phyloP scores from a whole-genome alignment of 129 eudicot species.

The Solidago caesia region DNA sequence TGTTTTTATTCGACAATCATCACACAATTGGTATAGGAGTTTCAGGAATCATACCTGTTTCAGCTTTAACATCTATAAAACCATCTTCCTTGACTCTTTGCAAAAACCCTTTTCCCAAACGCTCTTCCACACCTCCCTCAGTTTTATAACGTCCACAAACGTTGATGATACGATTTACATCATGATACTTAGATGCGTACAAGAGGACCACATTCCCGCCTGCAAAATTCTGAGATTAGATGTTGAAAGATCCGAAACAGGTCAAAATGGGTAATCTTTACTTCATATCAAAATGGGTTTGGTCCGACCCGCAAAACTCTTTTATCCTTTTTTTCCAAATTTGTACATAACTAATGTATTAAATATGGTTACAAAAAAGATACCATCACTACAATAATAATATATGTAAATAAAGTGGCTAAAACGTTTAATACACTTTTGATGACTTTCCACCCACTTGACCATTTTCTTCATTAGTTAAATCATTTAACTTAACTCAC shows the following conservation, averaged over 20 bases:
- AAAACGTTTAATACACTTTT: too few relatives aligned
- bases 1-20: not conserved
- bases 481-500: too few relatives aligned
- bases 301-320: not conserved
- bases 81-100: slow-evolving; percentile 60
- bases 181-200: slow-evolving; percentile 77
- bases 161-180: slow-evolving; percentile 52
- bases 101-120: slow-evolving; percentile 61
- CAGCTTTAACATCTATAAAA: slow-evolving; percentile 52
- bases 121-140: slow-evolving; percentile 57
- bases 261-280: not conserved
- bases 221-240: slow-evolving; percentile 23
- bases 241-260: too few relatives aligned
- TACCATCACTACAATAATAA: not conserved
- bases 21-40: not conserved
- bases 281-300: too few relatives aligned
- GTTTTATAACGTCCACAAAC: slow-evolving; percentile 65
- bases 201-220: slow-evolving; percentile 73
- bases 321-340: not conserved
- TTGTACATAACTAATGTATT: too few relatives aligned
- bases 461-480: too few relatives aligned
- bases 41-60: slow-evolving; percentile 36
- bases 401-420: too few relatives aligned
- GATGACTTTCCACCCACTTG: too few relatives aligned
- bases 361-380: not conserved